Base-by-base conservation (phyloP, 2,329 filamentous ascomycete species). In the Claviceps sp. region DNA sequence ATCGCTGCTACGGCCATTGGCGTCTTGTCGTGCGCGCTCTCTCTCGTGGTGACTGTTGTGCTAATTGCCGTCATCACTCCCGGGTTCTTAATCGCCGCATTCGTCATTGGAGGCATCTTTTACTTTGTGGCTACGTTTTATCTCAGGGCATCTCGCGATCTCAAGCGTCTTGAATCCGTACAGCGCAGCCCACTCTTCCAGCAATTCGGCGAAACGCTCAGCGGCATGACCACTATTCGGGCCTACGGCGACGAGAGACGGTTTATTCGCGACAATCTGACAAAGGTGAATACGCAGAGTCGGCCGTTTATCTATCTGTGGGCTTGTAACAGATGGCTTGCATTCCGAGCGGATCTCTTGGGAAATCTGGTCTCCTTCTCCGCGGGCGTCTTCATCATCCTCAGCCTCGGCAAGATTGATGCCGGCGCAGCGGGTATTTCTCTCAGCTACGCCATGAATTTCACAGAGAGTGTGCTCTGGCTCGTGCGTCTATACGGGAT, bases 381-480 rank as follows among this genome's bases (percentile, higher is more conserved):
- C 62, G 87, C 93, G 0, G 93, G 90, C 29, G 83, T 86, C 5
- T 97, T 98, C 61, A 86, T 98, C 53, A 84, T 97, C 50, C 64
- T 86, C 46, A 94, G 84, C 60, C 78, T 94, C 26, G 88, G 88
- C 40, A 81, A 73, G 51, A 86, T 97, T 51, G 88, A 97, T 66
- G 82, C 93, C 44, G 93, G 93, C 56, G 86, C 90, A 47, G 93
- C 91, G 36, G 93, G 93, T 72, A 79, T 98, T 55, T 95, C 93
- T 5, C 74, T 98, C 61, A 95, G 88, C 49, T 98, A 98, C 62
- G 93, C 93, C 16, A 88, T 98, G 59, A 91, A 88, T 1, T 98
- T 98, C 62, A 95, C 90, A 0, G 93, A 98, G 66, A 97, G 95
- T 58, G 86, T 98, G 6, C 72, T 98, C 17, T 98, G 93, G 93